Conservation (phyloP, 192 early-diverging fungal species). For the Hyaloraphidium curvatum region DNA sequence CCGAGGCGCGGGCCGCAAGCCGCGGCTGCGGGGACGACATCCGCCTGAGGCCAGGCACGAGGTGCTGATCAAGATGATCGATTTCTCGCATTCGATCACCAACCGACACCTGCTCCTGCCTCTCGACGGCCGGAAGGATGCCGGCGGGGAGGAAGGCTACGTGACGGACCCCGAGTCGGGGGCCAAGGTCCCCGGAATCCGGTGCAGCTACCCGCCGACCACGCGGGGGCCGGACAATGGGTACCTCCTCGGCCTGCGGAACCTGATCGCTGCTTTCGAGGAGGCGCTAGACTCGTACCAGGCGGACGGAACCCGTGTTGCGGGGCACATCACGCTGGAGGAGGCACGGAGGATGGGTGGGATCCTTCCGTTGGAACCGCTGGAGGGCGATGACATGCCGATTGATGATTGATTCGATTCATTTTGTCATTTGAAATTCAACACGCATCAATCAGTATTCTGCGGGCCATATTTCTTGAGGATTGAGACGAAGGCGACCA, state of each 20-base stretch:
- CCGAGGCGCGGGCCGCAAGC: not conserved
- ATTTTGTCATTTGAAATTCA: too few relatives aligned
- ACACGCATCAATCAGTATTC: too few relatives aligned
- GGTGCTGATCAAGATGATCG: conserved; percentile 82
- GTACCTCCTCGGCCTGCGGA: conserved; percentile 57
- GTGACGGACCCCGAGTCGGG: not conserved
- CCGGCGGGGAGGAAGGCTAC: not conserved
- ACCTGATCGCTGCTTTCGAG: conserved; percentile 45
- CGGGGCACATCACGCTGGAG: too few relatives aligned
- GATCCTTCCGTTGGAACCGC: too few relatives aligned
- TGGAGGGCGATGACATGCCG: too few relatives aligned
- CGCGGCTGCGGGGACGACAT: conserved; percentile 5
- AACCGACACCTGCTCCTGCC: conserved; percentile 26
- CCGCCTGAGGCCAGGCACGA: too few relatives aligned
- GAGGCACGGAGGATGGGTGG: too few relatives aligned
- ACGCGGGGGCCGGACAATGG: conserved; percentile 58
- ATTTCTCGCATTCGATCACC: conserved; percentile 82
- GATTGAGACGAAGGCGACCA: too few relatives aligned
- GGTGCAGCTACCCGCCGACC: conserved; percentile 35
- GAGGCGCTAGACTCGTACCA: conserved; percentile 10
- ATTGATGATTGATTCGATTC: too few relatives aligned
- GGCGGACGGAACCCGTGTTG: too few relatives aligned
- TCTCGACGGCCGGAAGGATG: conserved; percentile 11
- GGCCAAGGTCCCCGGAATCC: conserved; percentile 20
- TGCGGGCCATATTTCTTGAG: too few relatives aligned